Evolutionary conservation across 1,284 basidiomycete species (phyloP).

Genomic region (Rhodotorula sp.): DNA sequence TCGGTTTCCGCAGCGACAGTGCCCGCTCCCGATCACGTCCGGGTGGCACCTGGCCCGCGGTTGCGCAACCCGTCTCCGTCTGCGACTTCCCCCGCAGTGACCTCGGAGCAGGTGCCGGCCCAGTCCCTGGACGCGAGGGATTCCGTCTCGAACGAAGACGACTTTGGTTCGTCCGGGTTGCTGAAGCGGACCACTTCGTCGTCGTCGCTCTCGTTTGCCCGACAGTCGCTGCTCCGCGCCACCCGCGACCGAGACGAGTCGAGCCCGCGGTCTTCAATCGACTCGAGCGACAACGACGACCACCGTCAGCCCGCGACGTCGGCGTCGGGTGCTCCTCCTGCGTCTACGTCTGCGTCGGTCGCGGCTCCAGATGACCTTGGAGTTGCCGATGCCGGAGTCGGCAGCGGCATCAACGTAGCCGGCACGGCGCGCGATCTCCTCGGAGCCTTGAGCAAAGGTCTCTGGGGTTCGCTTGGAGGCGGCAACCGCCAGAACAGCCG

Average conservation of each 20-base stretch:
- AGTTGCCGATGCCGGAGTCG: conserved; percentile 24
- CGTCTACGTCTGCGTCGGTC: not conserved
- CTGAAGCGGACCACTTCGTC: conserved; percentile 10
- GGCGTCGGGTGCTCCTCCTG: not conserved
- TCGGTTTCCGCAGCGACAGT: not conserved
- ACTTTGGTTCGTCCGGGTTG: not conserved
- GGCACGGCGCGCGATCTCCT: conserved; percentile 42
- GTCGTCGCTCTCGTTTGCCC: conserved; percentile 23
- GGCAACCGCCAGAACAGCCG: conserved; percentile 6
- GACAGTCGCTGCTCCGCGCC: conserved; percentile 30
- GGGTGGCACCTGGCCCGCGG: conserved; percentile 17
- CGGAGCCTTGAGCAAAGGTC: conserved; percentile 38
- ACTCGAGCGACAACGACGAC: conserved; percentile 2
- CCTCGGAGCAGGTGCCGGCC: not conserved
- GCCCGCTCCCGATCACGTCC: conserved; percentile 1
- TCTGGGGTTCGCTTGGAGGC: conserved; percentile 29
- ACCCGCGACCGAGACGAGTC: conserved; percentile 14
- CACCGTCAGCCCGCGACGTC: not conserved
- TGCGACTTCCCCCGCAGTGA: conserved; percentile 7
- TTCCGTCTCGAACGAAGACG: conserved; percentile 7
- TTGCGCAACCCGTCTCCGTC: conserved; percentile 34
- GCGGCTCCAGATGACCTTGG: conserved; percentile 20
- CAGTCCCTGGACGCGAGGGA: not conserved
- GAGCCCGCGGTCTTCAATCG: conserved; percentile 11
- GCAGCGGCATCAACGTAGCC: conserved; percentile 39